A percentile compares a stretch with the other conserved stretches of the same genome.
phyloP scores from a whole-genome alignment of 2,329 filamentous ascomycete species.

The Cryphonectria japonica region DNA sequence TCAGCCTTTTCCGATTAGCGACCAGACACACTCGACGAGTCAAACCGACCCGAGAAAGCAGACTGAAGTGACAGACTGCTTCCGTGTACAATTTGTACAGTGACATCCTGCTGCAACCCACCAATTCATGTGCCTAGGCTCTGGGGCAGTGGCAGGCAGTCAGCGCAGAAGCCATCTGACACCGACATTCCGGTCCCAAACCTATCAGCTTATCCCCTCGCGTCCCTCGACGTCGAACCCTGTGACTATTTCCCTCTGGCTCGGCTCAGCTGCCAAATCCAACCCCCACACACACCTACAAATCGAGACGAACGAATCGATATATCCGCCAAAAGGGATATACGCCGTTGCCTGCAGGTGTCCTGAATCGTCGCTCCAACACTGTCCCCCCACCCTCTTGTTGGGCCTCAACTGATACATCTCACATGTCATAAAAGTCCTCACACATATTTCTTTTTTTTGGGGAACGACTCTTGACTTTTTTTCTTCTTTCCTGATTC shows the following conservation, averaged over 20 bases:
- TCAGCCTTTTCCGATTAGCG: neutral
- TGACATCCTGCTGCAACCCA: conserved; percentile 5
- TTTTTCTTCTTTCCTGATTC: neutral
- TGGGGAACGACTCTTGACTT: neutral
- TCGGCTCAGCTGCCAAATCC: conserved; percentile 5
- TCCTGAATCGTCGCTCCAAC: conserved; percentile 4
- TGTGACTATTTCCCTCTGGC: neutral
- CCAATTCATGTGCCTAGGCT: neutral
- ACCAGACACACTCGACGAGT: neutral
- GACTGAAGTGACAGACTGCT: neutral
- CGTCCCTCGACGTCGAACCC: conserved; percentile 13
- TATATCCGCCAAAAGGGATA: neutral
- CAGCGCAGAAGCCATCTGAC: conserved; percentile 24
- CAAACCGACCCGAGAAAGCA: neutral
- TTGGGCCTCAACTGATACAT: neutral
- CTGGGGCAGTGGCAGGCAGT: conserved; percentile 17
- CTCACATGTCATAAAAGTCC: neutral
- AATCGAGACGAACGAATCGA: neutral
- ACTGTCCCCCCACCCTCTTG: too few species aligned
- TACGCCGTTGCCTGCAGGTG: conserved; percentile 10
- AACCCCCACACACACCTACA: neutral
- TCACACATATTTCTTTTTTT: too few species aligned
- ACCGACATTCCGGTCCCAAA: conserved; percentile 18
- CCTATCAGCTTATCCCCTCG: conserved; percentile 24
- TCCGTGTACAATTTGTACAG: neutral